A percentile compares a stretch with the other conserved stretches of the same genome.
Evolutionary conservation across 805 yeast genomes (phyloP).

Genomic region (Kazachstania viticola): DNA sequence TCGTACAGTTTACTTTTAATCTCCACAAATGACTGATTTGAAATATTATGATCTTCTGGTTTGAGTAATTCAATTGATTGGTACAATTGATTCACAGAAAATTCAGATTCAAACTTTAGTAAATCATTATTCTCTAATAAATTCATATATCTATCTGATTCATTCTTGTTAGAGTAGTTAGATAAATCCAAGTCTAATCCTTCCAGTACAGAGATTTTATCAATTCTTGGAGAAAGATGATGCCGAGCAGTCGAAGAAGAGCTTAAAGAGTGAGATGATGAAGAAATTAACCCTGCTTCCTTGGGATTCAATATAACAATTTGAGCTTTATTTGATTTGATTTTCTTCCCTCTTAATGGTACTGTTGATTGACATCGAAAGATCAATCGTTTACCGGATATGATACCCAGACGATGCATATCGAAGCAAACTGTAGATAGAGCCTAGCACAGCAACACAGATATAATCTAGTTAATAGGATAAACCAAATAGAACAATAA

Average conservation of each 20-base stretch:
- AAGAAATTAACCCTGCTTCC: constrained; percentile 23
- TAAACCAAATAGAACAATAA: too few relatives aligned
- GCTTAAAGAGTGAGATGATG: too few relatives aligned
- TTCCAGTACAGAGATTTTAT: constrained; percentile 15
- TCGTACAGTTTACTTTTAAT: constrained; percentile 11
- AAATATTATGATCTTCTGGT: constrained; percentile 13
- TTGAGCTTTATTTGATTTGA: constrained; percentile 18
- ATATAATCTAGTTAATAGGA: too few relatives aligned
- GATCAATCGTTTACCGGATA: too few relatives aligned
- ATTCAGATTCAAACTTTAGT: constrained; percentile 15
- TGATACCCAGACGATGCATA: too few relatives aligned
- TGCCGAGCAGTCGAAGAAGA: constrained; percentile 6
- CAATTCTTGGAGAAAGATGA: not conserved
- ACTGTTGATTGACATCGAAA: too few relatives aligned
- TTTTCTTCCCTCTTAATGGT: constrained; percentile 16
- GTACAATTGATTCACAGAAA: constrained; percentile 16
- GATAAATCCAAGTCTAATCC: constrained; percentile 15
- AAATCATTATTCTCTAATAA: constrained; percentile 7
- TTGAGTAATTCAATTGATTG: constrained; percentile 20
- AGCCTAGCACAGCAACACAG: too few relatives aligned
- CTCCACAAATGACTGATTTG: constrained; percentile 13
- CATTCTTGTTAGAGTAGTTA: not conserved
- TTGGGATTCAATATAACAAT: constrained; percentile 20
- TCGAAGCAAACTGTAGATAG: too few relatives aligned
- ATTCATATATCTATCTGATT: not conserved